Evolutionary conservation across 768 basidiomycete genomes (phyloP).

Genomic region (Boletellus sp.): DNA sequence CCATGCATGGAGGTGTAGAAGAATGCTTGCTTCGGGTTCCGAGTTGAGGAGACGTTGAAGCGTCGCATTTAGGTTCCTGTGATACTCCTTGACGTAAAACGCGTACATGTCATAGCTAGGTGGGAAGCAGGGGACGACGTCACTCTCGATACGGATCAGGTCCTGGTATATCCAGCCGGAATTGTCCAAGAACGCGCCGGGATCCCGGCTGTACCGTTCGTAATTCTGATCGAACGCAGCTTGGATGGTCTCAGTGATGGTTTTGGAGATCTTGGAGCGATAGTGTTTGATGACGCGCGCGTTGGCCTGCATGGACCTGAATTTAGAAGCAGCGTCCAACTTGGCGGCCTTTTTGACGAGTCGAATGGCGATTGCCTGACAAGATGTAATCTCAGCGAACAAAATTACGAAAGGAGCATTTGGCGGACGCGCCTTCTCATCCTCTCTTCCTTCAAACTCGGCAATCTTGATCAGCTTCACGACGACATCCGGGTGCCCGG

Average conservation of each 20-base stretch:
- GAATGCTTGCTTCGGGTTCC: constrained; percentile 82
- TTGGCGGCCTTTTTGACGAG: constrained; percentile 94
- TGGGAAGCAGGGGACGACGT: constrained; percentile 89
- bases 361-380: constrained; percentile 85
- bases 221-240: constrained; percentile 67
- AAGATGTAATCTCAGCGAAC: not conserved
- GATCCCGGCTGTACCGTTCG: constrained; percentile 56
- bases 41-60: constrained; percentile 66
- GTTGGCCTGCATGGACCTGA: constrained; percentile 89
- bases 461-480: constrained; percentile 92
- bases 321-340: constrained; percentile 88
- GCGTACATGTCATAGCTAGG: constrained; percentile 86
- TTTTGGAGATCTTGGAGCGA: constrained; percentile 80
- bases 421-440: constrained; percentile 73
- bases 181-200: constrained; percentile 69
- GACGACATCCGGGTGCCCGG: constrained; percentile 79
- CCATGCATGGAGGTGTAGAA: constrained; percentile 88
- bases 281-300: constrained; percentile 95
- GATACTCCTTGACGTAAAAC: constrained; percentile 83
- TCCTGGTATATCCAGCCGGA: constrained; percentile 94
- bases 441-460: constrained; percentile 88
- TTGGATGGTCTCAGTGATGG: constrained; percentile 74
- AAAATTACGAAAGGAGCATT: not conserved
- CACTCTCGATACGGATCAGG: constrained; percentile 85
- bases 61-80: constrained; percentile 74